A percentile compares a stretch with the other conserved stretches of the same genome.
Conservation (phyloP, 306 rosid species). For the Dicorynia guianensis region DNA sequence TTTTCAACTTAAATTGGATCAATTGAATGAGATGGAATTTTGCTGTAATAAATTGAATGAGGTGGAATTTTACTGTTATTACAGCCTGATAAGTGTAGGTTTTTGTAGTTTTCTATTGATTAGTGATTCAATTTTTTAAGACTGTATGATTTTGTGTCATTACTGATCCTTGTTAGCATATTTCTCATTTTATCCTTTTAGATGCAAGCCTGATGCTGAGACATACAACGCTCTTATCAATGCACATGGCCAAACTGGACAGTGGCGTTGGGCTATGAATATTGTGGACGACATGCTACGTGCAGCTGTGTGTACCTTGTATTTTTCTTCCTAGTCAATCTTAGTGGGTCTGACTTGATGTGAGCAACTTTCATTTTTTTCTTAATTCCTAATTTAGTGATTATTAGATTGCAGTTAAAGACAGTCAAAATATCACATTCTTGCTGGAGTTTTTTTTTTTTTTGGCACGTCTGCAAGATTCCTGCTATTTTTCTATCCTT, state of each 20-base stretch:
- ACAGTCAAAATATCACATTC: slow-evolving; percentile 2
- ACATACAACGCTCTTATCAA: slow-evolving; percentile 85
- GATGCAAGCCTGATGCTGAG: slow-evolving; percentile 97
- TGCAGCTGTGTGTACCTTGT: slow-evolving; percentile 94
- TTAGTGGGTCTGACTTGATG: slow-evolving; percentile 60
- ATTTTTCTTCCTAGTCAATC: slow-evolving; percentile 67
- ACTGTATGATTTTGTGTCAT: slow-evolving; percentile 13
- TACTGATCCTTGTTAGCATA: not conserved
- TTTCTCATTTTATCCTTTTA: slow-evolving; percentile 36
- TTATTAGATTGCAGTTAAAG: slow-evolving; percentile 31
- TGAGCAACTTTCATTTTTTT: slow-evolving; percentile 48
- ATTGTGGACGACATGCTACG: slow-evolving; percentile 97
- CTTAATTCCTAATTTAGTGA: slow-evolving; percentile 16
- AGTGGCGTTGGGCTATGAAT: slow-evolving; percentile 98
- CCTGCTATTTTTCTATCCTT: not conserved
- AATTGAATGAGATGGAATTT: not conserved
- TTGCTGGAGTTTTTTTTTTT: not conserved
- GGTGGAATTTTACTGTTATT: not conserved
- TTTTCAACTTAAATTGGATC: not conserved
- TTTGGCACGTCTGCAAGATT: slow-evolving; percentile 16
- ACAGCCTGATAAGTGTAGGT: not conserved
- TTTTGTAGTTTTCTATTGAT: slow-evolving; percentile 4
- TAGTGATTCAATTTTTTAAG: not conserved
- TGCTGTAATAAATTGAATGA: not conserved
- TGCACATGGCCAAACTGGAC: slow-evolving; percentile 93